Base-by-base conservation (phyloP, 2,329 filamentous ascomycete genomes). In the Paracoccidioides lutzii region DNA sequence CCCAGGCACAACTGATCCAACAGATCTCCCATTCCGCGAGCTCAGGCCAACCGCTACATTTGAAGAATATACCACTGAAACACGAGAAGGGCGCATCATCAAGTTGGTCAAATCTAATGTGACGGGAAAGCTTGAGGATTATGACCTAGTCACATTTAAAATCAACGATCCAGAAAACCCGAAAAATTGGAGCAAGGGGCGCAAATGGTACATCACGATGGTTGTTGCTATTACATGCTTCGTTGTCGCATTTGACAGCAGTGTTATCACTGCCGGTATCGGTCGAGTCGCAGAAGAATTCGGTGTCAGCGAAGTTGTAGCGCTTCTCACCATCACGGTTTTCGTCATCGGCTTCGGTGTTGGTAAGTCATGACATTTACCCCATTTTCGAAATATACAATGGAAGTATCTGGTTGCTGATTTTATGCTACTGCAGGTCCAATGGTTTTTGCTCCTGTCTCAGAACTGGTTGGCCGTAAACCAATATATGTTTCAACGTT, bases 141-240 rank as follows among this genome's bases (percentile, higher is more conserved):
- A 80, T 65, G 81, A 83, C 57, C 73, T 87, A 8, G 83, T 87
- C 38, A 86, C 84, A 0, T 95, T 93, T 65, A 79, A 76, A 3
- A 77, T 83, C 2, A 74, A 82, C 57, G 88, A 93, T 66, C 79
- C 81, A 0, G 85, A 84, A 60, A 91, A 91, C 64, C 88, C 88
- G 0, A 91, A 91, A 76, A 93, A 91, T 69, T 93, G 87, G 87
- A 81, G 79, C 56, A 89, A 88, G 69, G 74, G 72, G 0, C 85
- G 75, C 69, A 93, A 90, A 71, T 91, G 88, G 87, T 88, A 84
- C 65, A 84, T 81, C 65, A 95, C 89, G 30, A 89, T 94, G 84
- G 82, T 88, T 14, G 88, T 95, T 0, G 86, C 89, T 1, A 59
- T 80, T 28, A 87, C 84, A 1, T 88, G 85, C 65, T 88, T 89